Base-by-base conservation (phyloP, 176 grass and related monocot species). In the Avena insularis region DNA sequence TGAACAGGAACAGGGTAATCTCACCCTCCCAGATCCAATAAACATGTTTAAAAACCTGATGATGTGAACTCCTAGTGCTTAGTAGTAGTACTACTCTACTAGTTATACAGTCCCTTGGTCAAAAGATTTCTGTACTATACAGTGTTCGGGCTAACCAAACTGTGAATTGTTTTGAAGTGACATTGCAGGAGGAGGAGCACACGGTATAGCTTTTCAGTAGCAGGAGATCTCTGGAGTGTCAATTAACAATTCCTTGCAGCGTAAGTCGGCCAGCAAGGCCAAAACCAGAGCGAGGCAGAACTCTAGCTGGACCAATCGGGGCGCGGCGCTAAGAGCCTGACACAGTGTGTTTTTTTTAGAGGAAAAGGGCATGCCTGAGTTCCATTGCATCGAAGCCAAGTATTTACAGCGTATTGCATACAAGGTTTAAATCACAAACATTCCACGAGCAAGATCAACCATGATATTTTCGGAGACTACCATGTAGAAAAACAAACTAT, bases 261-360 rank as follows among this genome's bases (percentile, higher is more conserved):
- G 70, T 29, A 67, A 20, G 57, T 1, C 60, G 48, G 79, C 70
- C 78, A 90, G 88, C 83, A 50, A 20, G 60, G 83, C 76, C 20
- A 40, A 43, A 74, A 72, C 45, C 75, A 58, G 88, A 27, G 23
- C 21, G 79, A 74, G 71, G 29, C 75, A 58, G 88, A 27, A 12
- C 21, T 73, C 60, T 71, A 86, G 79, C 79, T 86, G 78, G 79
- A 50, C 72, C 47, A 51, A 75, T 53, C 72, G 23, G 8, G 43
- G 73, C 10, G 47, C 56, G 65, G 12, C 46, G 86, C 48, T 9
- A 15, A 40, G 48, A 67, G 38, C 66, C 20, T 51, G 71, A 21
- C 62, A 79, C 20, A 84, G 38, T 36, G 29, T 31, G 4, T 40
- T 40, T 47, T 47, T 31, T 36, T 40, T 40, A 31, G 1, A 31